These are phyloP conservation scores for Pseudophaeomoniella oleicola DNA, from an alignment of 2,329 filamentous ascomycete genomes.

Conservation along the genomic window DNA sequence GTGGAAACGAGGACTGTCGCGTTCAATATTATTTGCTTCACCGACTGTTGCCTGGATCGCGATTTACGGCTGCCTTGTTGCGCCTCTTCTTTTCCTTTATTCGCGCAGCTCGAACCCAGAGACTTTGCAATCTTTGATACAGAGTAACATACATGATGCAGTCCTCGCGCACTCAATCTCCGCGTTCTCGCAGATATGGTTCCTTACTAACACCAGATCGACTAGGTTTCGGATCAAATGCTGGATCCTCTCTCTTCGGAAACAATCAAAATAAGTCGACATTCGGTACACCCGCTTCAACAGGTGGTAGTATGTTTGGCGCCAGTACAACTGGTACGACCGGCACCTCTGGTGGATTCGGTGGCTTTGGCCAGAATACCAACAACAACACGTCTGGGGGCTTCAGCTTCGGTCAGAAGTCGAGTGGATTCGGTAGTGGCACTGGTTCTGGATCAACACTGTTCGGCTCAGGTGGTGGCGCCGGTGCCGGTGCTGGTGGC, in stretches of 20 bases:
- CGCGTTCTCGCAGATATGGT: neutral
- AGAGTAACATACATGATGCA: too few species aligned
- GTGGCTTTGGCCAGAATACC: slow-evolving; percentile 14
- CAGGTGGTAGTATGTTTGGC: neutral
- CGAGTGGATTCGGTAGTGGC: slow-evolving; percentile 31
- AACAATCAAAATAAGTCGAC: slow-evolving; percentile 1
- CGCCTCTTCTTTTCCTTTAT: neutral
- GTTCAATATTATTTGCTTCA: slow-evolving; percentile 6
- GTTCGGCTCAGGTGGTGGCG: slow-evolving; percentile 9
- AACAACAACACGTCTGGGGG: slow-evolving; percentile 15
- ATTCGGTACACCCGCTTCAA: slow-evolving; percentile 1
- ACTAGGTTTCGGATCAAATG: slow-evolving; percentile 1
- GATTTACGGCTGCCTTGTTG: slow-evolving; percentile 8
- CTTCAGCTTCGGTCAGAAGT: slow-evolving; percentile 31
- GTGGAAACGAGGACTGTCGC: slow-evolving; percentile 9
- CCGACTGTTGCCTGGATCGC: slow-evolving; percentile 6
- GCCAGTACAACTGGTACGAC: slow-evolving; percentile 11
- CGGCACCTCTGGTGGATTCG: slow-evolving; percentile 8
- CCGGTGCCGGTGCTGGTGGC: slow-evolving; percentile 21
- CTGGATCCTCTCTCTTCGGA: slow-evolving; percentile 1
- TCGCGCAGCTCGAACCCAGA: neutral
- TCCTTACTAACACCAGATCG: neutral
- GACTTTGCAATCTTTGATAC: neutral
- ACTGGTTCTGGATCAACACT: slow-evolving; percentile 9
- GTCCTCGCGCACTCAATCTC: neutral